Evolutionary conservation across 2,329 filamentous ascomycete species (phyloP).

Genomic region (Capronia coronata): DNA sequence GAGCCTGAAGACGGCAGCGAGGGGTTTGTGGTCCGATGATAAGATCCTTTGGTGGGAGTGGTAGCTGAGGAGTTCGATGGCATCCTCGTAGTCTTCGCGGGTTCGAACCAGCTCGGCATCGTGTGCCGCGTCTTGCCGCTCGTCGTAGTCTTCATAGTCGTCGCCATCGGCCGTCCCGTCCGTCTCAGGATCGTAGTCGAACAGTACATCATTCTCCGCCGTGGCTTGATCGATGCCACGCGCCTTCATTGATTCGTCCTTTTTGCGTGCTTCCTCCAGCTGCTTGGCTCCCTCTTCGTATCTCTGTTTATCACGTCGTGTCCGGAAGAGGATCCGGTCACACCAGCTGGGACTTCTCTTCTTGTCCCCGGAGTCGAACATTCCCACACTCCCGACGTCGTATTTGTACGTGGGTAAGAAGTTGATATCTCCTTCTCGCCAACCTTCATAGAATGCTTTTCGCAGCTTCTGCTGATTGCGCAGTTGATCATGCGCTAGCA

Average conservation of each 20-base stretch:
- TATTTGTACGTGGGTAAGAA: constrained; percentile 98
- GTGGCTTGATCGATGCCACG: constrained; percentile 66
- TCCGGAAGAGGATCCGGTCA: constrained; percentile 84
- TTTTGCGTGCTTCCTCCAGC: constrained; percentile 59
- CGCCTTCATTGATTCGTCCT: constrained; percentile 78
- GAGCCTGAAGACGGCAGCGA: constrained; percentile 74
- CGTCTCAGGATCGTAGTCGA: constrained; percentile 80
- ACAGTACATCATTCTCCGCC: constrained; percentile 76
- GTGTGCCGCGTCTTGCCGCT: constrained; percentile 35
- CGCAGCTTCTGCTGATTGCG: constrained; percentile 62
- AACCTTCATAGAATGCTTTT: constrained; percentile 86
- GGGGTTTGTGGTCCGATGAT: constrained; percentile 92
- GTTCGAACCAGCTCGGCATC: constrained; percentile 29
- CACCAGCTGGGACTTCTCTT: constrained; percentile 91
- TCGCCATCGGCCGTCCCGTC: constrained; percentile 55
- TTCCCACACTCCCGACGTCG: constrained; percentile 82
- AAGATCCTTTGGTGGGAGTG: constrained; percentile 80
- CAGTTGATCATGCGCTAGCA: constrained; percentile 86
- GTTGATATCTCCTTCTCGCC: constrained; percentile 78
- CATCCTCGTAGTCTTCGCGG: constrained; percentile 38
- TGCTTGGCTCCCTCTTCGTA: constrained; percentile 60
- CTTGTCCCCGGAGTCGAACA: constrained; percentile 95
- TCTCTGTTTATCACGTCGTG: constrained; percentile 60
- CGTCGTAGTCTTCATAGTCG: constrained; percentile 50
- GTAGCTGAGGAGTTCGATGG: constrained; percentile 60